Evolutionary conservation across 2,329 filamentous ascomycete genomes (phyloP), one percentile per base, ranked within the genome.

Genomic region (Mycosphaerella arachidis): DNA sequence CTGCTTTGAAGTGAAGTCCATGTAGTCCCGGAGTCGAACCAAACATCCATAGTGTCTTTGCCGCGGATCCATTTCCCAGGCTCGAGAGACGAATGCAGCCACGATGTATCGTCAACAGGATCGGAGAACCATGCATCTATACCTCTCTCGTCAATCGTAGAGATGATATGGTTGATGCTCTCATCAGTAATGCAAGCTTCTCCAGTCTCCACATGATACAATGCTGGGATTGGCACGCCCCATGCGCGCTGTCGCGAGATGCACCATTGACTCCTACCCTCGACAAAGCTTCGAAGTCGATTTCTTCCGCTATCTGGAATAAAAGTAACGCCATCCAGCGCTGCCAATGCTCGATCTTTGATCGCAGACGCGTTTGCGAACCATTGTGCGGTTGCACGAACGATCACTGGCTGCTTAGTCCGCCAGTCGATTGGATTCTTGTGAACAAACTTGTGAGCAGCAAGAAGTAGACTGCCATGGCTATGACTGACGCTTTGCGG

Each of bases 371-470:
- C 91, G 73, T 97, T 91, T 10, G 94, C 92, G 72, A 99, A 99
- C 94, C 94, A 99, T 76, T 99, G 94, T 40, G 92, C 91, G 0
- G 95, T 99, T 3, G 94, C 93, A 65, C 94, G 81, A 35, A 95
- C 85, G 61, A 99, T 91, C 53, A 99, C 87, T 1, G 94, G 94
- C 66, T 89, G 82, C 75, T 97, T 99, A 0, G 93, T 96, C 56
- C 94, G 84, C 94, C 94, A 99, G 76, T 99, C 94, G 67, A 97
- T 96, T 0, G 94, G 94, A 72, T 97, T 97, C 74, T 96, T 97
- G 79, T 99, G 94, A 55, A 82, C 82, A 72, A 93, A 88, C 58
- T 81, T 81, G 67, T 95, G 88, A 4, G 83, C 83, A 43, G 82
- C 81, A 45, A 97, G 77, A 3, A 97, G 82, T n/a, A 79, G 72